phyloP scores from a whole-genome alignment of 2,329 filamentous ascomycete genomes.

The Ceratocystis harringtonii region DNA sequence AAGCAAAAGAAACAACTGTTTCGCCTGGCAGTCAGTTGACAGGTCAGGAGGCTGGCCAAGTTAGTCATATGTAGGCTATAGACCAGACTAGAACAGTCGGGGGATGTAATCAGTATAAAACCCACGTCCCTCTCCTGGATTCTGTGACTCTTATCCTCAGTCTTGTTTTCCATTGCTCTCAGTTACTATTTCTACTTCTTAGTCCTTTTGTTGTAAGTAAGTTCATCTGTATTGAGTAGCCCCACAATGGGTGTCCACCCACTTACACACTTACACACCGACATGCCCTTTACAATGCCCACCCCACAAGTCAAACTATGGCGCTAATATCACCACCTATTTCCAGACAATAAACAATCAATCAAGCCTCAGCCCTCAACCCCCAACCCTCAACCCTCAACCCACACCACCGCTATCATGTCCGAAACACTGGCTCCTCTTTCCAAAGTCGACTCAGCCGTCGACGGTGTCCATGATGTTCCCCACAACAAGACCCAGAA shows the following conservation, averaged over 20 bases:
- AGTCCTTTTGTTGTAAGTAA: background rate
- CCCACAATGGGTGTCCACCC: background rate
- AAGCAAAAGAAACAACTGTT: background rate
- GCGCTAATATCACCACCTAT: background rate
- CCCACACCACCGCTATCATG: constrained; percentile 23
- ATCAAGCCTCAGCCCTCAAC: background rate
- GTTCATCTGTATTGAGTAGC: background rate
- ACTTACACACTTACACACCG: constrained; percentile 1
- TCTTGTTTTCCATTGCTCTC: background rate
- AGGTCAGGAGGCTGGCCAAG: background rate
- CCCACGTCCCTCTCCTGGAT: background rate
- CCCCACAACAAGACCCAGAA: constrained; percentile 30
- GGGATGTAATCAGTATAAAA: constrained; percentile 1
- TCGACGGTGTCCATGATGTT: constrained; percentile 47
- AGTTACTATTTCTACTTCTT: background rate
- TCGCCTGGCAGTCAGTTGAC: background rate
- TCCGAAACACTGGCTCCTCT: constrained; percentile 38
- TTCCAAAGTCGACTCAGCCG: constrained; percentile 81
- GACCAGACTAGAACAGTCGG: background rate
- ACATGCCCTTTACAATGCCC: background rate
- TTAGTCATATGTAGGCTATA: background rate
- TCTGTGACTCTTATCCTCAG: background rate
- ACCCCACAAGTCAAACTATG: background rate
- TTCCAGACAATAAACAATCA: background rate
- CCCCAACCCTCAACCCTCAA: background rate